A percentile compares a stretch with the other conserved stretches of the same genome.
These are phyloP conservation scores for Xylariomycetidae sp. DNA, from an alignment of 2,329 filamentous ascomycete species.

Conservation along the genomic window DNA sequence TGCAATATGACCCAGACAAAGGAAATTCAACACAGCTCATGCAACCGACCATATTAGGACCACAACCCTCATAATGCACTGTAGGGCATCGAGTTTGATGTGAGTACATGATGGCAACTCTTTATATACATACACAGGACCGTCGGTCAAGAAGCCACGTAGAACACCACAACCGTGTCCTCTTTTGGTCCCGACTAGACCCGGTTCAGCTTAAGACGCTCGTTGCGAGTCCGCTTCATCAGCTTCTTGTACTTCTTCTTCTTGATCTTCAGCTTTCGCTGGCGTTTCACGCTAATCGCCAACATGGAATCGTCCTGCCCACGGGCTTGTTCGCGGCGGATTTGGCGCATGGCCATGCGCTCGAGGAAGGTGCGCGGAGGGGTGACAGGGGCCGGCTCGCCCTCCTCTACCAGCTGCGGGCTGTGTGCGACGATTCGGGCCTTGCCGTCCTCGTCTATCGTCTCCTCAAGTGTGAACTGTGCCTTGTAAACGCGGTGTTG, in stretches of 20 bases:
- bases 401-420: conserved; percentile 49
- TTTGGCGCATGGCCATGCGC: conserved; percentile 61
- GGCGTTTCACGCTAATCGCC: conserved; percentile 84
- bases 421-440: conserved; percentile 56
- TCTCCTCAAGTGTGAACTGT: conserved; percentile 62
- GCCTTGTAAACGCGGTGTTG: conserved; percentile 56
- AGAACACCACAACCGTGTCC: not conserved
- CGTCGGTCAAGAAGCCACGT: no score
- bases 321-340: conserved; percentile 50
- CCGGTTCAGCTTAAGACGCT: conserved; percentile 78
- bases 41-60: no score
- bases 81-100: no score
- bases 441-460: conserved; percentile 52
- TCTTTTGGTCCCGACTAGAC: conserved; percentile 32
- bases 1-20: no score
- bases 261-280: conserved; percentile 98
- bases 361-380: conserved; percentile 56
- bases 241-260: conserved; percentile 99
- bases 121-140: no score
- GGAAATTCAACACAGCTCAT: no score
- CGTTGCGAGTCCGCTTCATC: conserved; percentile 82
- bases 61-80: no score
- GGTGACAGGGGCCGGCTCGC: not conserved
- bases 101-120: no score
- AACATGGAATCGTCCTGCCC: conserved; percentile 54